Percentiles rank a stretch among this genome's conserved stretches.
These are phyloP conservation scores for Dryadomyces sulphureus DNA, from an alignment of 2,329 filamentous ascomycete species.

Conservation along the genomic window DNA sequence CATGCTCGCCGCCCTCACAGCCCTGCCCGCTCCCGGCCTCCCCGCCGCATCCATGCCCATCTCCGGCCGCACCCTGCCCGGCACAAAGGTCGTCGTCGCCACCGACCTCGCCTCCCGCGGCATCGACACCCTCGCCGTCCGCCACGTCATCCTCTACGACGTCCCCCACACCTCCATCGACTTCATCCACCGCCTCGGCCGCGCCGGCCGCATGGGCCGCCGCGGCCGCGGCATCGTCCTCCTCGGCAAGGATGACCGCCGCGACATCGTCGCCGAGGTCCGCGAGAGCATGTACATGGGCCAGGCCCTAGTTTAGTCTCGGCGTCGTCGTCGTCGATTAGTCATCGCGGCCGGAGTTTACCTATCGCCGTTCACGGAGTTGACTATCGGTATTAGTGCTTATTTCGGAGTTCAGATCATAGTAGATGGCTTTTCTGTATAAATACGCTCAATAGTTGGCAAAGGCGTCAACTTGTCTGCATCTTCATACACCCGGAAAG, in stretches of 20 bases:
- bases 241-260: constrained; percentile 76
- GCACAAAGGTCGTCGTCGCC: constrained; percentile 83
- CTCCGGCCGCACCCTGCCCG: constrained; percentile 41
- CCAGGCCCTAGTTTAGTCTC: constrained; percentile 52
- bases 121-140: constrained; percentile 84
- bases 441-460: too few relatives aligned
- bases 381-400: too few relatives aligned
- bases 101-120: constrained; percentile 87
- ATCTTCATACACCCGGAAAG: too few relatives aligned
- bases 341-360: too few relatives aligned
- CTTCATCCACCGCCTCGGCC: constrained; percentile 89
- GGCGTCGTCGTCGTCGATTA: too few relatives aligned
- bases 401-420: too few relatives aligned
- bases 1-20: constrained; percentile 58
- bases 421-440: too few relatives aligned
- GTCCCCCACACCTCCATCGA: constrained; percentile 97
- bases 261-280: constrained; percentile 83
- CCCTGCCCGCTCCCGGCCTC: constrained; percentile 3
- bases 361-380: too few relatives aligned
- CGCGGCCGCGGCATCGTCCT: constrained; percentile 81
- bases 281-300: constrained; percentile 78
- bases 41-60: constrained; percentile 8
- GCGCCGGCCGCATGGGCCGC: constrained; percentile 84
- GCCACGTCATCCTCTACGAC: constrained; percentile 87
- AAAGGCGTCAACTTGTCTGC: too few relatives aligned